Conservation (phyloP, 345 rosid species). For the Salix caprea region DNA sequence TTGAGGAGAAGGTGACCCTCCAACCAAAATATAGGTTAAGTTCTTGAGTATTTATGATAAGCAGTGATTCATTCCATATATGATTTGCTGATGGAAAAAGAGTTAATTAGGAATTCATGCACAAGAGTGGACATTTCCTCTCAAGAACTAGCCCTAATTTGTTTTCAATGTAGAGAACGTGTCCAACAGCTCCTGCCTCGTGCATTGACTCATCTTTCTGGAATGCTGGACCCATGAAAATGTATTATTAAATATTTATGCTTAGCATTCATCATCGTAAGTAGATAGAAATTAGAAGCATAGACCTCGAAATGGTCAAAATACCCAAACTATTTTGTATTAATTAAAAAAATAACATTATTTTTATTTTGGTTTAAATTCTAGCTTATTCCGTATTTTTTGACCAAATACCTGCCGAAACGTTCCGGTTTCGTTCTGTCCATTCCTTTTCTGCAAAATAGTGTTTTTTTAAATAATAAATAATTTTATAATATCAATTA, state of each 20-base stretch:
- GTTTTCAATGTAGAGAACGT: neutral
- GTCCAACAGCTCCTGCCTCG: neutral
- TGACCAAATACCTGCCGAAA: too few species aligned
- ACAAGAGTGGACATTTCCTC: neutral
- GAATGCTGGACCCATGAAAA: neutral
- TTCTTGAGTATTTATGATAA: neutral
- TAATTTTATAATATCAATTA: too few species aligned
- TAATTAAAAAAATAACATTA: too few species aligned
- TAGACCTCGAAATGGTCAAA: too few species aligned
- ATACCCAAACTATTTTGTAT: too few species aligned
- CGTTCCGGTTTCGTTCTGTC: too few species aligned
- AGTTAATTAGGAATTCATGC: neutral
- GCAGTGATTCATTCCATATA: neutral
- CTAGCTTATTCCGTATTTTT: too few species aligned
- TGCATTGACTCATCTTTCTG: neutral
- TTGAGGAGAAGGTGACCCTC: conserved; percentile 21
- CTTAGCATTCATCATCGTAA: neutral
- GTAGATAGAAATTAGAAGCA: too few species aligned
- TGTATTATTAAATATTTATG: neutral
- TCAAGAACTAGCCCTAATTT: neutral
- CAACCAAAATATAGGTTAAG: conserved; percentile 10
- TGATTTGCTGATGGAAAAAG: neutral
- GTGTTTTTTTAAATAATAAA: too few species aligned
- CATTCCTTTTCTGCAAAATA: too few species aligned
- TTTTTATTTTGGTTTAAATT: too few species aligned